These are phyloP conservation scores for Pestalotiopsis sp. DNA, from an alignment of 2,329 filamentous ascomycete genomes.

Conservation along the genomic window DNA sequence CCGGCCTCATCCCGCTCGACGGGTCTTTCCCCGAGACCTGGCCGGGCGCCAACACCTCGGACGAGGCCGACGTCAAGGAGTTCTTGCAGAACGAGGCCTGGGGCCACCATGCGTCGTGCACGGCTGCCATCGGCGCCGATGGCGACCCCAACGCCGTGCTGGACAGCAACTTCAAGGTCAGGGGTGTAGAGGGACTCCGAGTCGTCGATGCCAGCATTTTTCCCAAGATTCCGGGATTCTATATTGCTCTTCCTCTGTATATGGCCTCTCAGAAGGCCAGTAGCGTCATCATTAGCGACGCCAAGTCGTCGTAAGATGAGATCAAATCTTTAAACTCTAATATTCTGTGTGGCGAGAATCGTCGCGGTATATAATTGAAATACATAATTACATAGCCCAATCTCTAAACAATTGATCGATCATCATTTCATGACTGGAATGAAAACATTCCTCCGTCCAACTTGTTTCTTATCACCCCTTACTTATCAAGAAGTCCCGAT, in stretches of 20 bases:
- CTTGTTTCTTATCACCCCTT: too few relatives aligned
- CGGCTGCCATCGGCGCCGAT: constrained; percentile 53
- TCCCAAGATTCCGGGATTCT: constrained; percentile 42
- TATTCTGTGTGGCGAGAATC: neutral
- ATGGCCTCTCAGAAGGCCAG: constrained; percentile 57
- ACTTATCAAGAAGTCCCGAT: too few relatives aligned
- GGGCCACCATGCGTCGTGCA: constrained; percentile 58
- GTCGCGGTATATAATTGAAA: neutral
- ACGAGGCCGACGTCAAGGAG: constrained; percentile 28
- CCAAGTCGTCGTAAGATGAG: neutral
- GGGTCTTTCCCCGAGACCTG: constrained; percentile 7
- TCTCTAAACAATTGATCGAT: neutral
- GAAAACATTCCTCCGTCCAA: too few relatives aligned
- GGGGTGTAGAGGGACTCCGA: constrained; percentile 50
- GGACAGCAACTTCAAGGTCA: constrained; percentile 53
- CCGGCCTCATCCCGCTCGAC: neutral
- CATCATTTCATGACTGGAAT: neutral
- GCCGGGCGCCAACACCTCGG: neutral
- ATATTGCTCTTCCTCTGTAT: constrained; percentile 48
- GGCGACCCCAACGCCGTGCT: constrained; percentile 54
- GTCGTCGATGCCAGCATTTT: constrained; percentile 58
- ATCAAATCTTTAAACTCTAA: neutral
- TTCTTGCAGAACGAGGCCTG: constrained; percentile 43
- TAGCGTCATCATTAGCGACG: constrained; percentile 10
- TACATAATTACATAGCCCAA: neutral